phyloP scores from a whole-genome alignment of 805 yeast species.

The Candida krabiensis region DNA sequence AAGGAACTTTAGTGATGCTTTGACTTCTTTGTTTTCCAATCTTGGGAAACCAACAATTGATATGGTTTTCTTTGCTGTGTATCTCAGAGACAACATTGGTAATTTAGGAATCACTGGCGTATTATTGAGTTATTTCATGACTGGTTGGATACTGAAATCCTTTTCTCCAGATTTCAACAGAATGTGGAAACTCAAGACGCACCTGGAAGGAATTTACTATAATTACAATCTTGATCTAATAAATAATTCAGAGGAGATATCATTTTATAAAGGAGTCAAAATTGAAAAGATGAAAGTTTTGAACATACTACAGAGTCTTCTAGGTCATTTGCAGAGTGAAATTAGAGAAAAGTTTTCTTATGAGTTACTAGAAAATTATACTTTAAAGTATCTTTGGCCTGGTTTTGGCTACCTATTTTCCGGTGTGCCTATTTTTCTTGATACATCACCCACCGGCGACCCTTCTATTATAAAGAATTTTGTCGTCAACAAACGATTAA shows the following conservation, averaged over 20 bases:
- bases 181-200: slow-evolving; percentile 68
- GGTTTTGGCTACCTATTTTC: slow-evolving; percentile 93
- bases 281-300: slow-evolving; percentile 71
- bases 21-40: slow-evolving; percentile 80
- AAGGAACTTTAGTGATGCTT: slow-evolving; percentile 73
- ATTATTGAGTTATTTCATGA: slow-evolving; percentile 72
- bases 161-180: slow-evolving; percentile 86
- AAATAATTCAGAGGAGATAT: slow-evolving; percentile 89
- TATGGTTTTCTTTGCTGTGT: slow-evolving; percentile 77
- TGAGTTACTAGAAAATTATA: slow-evolving; percentile 78
- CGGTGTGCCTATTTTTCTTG: slow-evolving; percentile 80
- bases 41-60: slow-evolving; percentile 93
- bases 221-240: slow-evolving; percentile 83
- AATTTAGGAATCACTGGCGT: slow-evolving; percentile 83
- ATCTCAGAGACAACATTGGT: slow-evolving; percentile 83
- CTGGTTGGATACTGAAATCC: slow-evolving; percentile 71
- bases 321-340: slow-evolving; percentile 33
- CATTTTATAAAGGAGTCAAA: slow-evolving; percentile 85
- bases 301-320: slow-evolving; percentile 56
- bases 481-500: slow-evolving; percentile 84
- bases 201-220: slow-evolving; percentile 85
- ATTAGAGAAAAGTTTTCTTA: slow-evolving; percentile 65
- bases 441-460: slow-evolving; percentile 36
- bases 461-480: slow-evolving; percentile 79
- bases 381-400: slow-evolving; percentile 90